These are phyloP conservation scores for Saraca asoca DNA, from an alignment of 331 rosid genomes.

Conservation along the genomic window DNA sequence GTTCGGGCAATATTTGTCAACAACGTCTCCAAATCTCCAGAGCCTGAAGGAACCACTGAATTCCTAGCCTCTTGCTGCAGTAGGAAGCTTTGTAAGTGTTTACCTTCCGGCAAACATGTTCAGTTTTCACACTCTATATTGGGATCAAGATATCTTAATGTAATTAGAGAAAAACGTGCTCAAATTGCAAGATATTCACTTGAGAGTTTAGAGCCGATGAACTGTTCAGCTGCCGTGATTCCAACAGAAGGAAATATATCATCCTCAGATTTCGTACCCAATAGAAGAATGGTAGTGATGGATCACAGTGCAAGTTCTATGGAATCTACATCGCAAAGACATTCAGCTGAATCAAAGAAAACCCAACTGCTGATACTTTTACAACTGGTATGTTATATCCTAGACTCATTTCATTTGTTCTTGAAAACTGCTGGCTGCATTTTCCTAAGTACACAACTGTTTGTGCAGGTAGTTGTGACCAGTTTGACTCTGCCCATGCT, in stretches of 20 bases:
- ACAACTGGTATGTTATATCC: conserved; percentile 58
- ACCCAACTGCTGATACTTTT: conserved; percentile 65
- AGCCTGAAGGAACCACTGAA: conserved; percentile 27
- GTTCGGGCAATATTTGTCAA: conserved; percentile 26
- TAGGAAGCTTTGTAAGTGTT: conserved; percentile 42
- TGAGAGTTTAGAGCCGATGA: conserved; percentile 44
- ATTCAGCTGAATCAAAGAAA: conserved; percentile 55
- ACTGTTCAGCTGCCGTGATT: conserved; percentile 37
- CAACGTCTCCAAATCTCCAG: conserved; percentile 35
- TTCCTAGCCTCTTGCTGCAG: conserved; percentile 43
- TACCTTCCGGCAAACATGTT: conserved; percentile 35
- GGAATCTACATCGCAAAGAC: conserved; percentile 45
- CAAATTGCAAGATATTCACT: conserved; percentile 64
- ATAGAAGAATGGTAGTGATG: conserved; percentile 7
- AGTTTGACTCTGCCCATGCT: too few species aligned
- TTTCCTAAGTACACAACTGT: too few species aligned
- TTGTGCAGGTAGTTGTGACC: too few species aligned
- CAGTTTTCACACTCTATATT: conserved; percentile 44
- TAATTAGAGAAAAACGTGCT: conserved; percentile 63
- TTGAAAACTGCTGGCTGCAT: neutral
- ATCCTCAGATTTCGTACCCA: conserved; percentile 22
- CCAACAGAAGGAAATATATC: conserved; percentile 28
- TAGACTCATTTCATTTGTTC: conserved; percentile 16
- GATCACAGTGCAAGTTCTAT: conserved; percentile 32
- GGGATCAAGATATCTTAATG: conserved; percentile 66